Evolutionary conservation across 306 rosid genomes (phyloP).

Genomic region (Prunus mume): DNA sequence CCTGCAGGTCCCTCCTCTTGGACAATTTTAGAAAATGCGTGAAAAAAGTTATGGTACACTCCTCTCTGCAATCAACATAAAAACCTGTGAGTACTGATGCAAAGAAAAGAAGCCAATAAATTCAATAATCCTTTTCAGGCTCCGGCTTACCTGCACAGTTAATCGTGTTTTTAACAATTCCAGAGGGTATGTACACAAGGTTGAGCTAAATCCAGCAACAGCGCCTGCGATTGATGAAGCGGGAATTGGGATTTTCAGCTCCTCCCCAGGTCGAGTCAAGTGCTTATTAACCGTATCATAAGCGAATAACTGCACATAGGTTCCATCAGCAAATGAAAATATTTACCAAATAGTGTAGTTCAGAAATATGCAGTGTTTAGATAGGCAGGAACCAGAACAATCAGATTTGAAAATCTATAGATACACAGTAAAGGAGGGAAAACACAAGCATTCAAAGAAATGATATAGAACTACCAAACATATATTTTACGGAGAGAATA

Average conservation of each 20-base stretch:
- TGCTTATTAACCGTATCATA: slow-evolving; percentile 65
- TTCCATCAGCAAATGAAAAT: neutral
- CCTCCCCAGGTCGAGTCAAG: slow-evolving; percentile 56
- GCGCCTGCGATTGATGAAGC: slow-evolving; percentile 73
- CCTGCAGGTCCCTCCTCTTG: slow-evolving; percentile 71
- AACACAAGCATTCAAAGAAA: no score
- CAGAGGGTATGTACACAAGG: slow-evolving; percentile 69
- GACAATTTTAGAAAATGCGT: slow-evolving; percentile 52
- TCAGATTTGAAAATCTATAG: no score
- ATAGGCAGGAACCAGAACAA: no score
- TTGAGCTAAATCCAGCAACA: slow-evolving; percentile 76
- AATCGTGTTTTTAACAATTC: slow-evolving; percentile 73
- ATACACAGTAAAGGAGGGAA: no score
- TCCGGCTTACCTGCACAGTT: slow-evolving; percentile 51
- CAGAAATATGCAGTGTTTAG: no score
- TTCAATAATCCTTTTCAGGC: neutral
- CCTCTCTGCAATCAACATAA: slow-evolving; percentile 53
- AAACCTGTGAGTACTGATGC: neutral
- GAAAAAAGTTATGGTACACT: slow-evolving; percentile 49
- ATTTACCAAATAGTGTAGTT: neutral
- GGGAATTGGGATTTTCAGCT: slow-evolving; percentile 45
- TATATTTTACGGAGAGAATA: no score
- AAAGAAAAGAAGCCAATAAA: neutral
- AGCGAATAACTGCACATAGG: slow-evolving; percentile 57
- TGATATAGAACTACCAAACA: no score